Evolutionary conservation across 768 basidiomycete species (phyloP), one percentile per base, ranked within the genome.

Genomic region (Leucocoprinus sp.): DNA sequence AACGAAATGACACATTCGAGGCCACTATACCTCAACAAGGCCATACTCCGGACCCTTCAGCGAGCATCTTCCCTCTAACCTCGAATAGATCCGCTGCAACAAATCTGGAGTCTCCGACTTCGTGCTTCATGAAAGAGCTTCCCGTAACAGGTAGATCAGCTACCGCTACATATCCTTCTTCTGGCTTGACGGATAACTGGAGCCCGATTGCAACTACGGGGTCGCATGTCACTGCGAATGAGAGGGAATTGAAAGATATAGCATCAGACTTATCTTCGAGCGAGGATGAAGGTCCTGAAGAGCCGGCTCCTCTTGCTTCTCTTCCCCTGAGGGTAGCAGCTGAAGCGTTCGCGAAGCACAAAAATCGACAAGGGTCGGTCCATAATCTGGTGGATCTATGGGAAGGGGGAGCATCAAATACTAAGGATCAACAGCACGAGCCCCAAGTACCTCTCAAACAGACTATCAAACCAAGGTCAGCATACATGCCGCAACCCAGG

Each of bases 301-400:
- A 75, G 44, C 64, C 61, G 11, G 56, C 51, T 39, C 60, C 64
- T 26, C 52, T 58, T 42, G 53, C 48, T 15, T 54, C 58, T 19
- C 54, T 38, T 45, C 59, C 55, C 36, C 52, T 47, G 41, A 48
- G 54, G 24, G 52, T 57, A 39, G 14, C 57, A 56, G 52, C 54
- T 24, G 50, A 46, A 14, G 54, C 61, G 42, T 63, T 60, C 41
- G 57, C 63, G 33, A 71, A 61, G 53, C 60, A 64, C 34, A 78
- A 77, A 53, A 68, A 75, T 31, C 66, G 87, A 51, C 85, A 90
- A 66, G 82, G 78, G 55, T 90, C 89, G 9, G 86, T 90, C 18
- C 86, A 92, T 55, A 83, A 91, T 55, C 58, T 90, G 45, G 84
- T 90, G 22, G 83, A 84, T 58, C 60, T 90, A 22, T 89, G 82